These are phyloP conservation scores for Verbascum thapsus DNA, from an alignment of 257 asterid genomes.

Conservation along the genomic window DNA sequence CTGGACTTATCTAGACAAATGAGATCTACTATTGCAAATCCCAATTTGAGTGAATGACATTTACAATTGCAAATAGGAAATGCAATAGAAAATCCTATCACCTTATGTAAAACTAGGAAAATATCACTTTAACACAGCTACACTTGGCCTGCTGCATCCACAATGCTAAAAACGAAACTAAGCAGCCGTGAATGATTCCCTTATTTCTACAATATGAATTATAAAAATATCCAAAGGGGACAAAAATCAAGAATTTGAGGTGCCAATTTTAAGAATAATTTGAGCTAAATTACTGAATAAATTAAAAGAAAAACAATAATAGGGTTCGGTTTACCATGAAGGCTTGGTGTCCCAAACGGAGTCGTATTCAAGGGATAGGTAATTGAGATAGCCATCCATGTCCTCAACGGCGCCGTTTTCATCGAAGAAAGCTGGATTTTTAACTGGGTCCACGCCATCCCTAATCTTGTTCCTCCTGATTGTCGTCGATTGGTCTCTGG, in stretches of 20 bases:
- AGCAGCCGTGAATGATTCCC: no score
- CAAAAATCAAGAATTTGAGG: neutral
- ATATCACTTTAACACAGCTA: neutral
- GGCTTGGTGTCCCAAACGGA: slow-evolving; percentile 98
- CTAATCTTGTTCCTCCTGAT: slow-evolving; percentile 37
- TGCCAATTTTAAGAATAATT: slow-evolving; percentile 25
- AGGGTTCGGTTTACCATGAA: slow-evolving; percentile 58
- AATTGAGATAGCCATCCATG: slow-evolving; percentile 90
- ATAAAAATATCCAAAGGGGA: no score
- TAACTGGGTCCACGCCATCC: slow-evolving; percentile 41
- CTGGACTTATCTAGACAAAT: no score
- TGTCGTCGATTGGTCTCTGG: slow-evolving; percentile 29
- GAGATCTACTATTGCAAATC: neutral
- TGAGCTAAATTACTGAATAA: neutral
- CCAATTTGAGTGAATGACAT: neutral
- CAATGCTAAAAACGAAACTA: neutral
- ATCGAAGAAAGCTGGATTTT: slow-evolving; percentile 52
- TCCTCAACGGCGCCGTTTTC: slow-evolving; percentile 82
- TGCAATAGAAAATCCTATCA: no score
- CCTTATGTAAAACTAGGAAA: neutral
- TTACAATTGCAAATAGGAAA: no score
- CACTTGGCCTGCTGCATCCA: neutral
- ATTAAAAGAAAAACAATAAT: neutral
- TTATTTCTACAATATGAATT: no score
- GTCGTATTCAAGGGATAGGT: slow-evolving; percentile 85